Evolutionary conservation across 2,329 filamentous ascomycete genomes (phyloP).

Genomic region (Fonsecaea nubica): DNA sequence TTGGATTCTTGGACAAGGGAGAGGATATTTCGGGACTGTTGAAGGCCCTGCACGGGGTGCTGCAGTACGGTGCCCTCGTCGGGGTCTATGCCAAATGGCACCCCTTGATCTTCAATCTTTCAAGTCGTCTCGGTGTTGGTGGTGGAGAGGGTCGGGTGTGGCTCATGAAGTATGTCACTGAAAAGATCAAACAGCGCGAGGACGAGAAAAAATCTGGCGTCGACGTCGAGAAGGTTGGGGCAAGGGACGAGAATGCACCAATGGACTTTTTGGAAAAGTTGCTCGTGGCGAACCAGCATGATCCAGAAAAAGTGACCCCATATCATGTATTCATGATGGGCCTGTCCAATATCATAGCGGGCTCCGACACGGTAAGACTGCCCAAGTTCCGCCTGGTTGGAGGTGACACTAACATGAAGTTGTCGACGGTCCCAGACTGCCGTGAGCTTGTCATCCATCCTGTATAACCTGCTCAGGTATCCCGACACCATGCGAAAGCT

Average conservation of each 20-base stretch:
- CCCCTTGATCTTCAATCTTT: slow-evolving; percentile 43
- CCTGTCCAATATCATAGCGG: slow-evolving; percentile 40
- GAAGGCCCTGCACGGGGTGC: slow-evolving; percentile 46
- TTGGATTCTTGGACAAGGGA: slow-evolving; percentile 77
- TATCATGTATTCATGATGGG: slow-evolving; percentile 50
- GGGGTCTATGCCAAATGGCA: slow-evolving; percentile 55
- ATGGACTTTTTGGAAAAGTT: slow-evolving; percentile 54
- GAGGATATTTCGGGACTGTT: slow-evolving; percentile 67
- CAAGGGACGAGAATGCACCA: slow-evolving; percentile 34
- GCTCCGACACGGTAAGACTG: slow-evolving; percentile 26
- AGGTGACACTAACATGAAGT: not conserved
- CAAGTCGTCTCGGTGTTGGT: slow-evolving; percentile 43
- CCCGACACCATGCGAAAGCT: slow-evolving; percentile 47
- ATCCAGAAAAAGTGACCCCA: slow-evolving; percentile 52
- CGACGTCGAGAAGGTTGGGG: slow-evolving; percentile 23
- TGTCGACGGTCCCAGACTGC: slow-evolving; percentile 25
- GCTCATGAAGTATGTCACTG: slow-evolving; percentile 45
- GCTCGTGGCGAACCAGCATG: slow-evolving; percentile 49
- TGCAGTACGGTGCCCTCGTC: slow-evolving; percentile 49
- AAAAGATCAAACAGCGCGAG: slow-evolving; percentile 44
- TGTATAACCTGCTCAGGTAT: slow-evolving; percentile 75
- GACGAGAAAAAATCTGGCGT: slow-evolving; percentile 33
- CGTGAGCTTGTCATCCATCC: slow-evolving; percentile 67
- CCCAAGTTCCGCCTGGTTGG: not conserved
- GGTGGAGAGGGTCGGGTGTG: slow-evolving; percentile 45